Base-by-base conservation (phyloP, 495 filamentous ascomycete species). In the Clavariopsis aquatica region DNA sequence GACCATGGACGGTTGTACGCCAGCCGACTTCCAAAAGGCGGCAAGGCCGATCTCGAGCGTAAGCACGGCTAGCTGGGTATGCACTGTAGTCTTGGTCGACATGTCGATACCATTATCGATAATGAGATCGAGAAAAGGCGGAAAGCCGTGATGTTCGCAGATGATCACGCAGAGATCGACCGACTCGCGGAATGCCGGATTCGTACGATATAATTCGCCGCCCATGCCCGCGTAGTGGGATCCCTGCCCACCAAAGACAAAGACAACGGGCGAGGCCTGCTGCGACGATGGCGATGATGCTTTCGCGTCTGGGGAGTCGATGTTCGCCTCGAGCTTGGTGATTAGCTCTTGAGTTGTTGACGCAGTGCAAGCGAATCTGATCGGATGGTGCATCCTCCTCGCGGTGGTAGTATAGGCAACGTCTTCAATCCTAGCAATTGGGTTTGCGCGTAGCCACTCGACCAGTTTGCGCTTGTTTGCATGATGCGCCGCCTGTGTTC, bases 21-120 rank as follows among this genome's bases (percentile, higher is more conserved):
- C 73, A 71, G 69, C 76, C 7, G 76, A 74, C 20, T 22, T 41
- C 75, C 69, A 77, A 1, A 78, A 54, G 2, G 58, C 46, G 2
- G 60, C 57, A 3, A 80, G 69, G 0, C 78, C 79, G 41, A 80
- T 79, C 63, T 81, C 72, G 3, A 80, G 46, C 54, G 56, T 72
- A 0, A 70, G 59, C 19, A 47, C 57, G 0, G 64, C 76, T 2
- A 80, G 62, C 54, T 80, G 78, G 13, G 68, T 62, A 15, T 27
- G 29, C 2, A 34, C 53, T 1, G 52, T 64, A 17, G 52, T 60
- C 15, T 70, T 62, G 45, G 78, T 71, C 6, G 2, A 75, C 20
- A 27, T 66, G 69, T 34, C 31, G 6, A 34, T 12, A 6, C 31
- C 31, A 12, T 34, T 12, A 34, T 34, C 31, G 31, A 12, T 34